Conservation (phyloP, 2,329 filamentous ascomycete species). For the Pseudocercospora eumusae region DNA sequence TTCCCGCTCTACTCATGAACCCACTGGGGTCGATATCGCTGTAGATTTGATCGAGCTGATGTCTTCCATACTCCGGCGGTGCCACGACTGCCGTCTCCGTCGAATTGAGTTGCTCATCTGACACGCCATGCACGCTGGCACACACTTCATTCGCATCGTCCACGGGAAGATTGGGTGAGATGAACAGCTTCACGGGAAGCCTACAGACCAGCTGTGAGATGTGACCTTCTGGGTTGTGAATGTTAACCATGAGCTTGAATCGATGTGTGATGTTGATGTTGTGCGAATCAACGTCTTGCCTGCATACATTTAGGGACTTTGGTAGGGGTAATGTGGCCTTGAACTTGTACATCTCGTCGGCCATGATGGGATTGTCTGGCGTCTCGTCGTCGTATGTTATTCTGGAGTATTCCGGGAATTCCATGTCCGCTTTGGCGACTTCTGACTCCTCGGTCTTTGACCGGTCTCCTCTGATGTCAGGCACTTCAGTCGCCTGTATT, state of each 20-base stretch:
- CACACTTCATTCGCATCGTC: slow-evolving; percentile 80
- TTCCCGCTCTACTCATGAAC: slow-evolving; percentile 59
- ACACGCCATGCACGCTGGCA: slow-evolving; percentile 46
- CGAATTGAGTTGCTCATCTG: slow-evolving; percentile 49
- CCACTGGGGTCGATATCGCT: slow-evolving; percentile 79
- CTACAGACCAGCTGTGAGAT: slow-evolving; percentile 90
- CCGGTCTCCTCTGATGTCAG: slow-evolving; percentile 38
- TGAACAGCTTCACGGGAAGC: slow-evolving; percentile 88
- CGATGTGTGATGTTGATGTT: slow-evolving; percentile 93
- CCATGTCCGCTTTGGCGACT: slow-evolving; percentile 45
- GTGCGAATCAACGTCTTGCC: slow-evolving; percentile 85
- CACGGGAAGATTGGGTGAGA: slow-evolving; percentile 87
- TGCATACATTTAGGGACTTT: slow-evolving; percentile 75
- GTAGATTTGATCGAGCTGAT: slow-evolving; percentile 86
- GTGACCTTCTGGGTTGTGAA: slow-evolving; percentile 94
- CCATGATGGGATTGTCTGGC: slow-evolving; percentile 42
- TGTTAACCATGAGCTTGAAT: slow-evolving; percentile 83
- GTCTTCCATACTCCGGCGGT: slow-evolving; percentile 89
- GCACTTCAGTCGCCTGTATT: slow-evolving; percentile 39
- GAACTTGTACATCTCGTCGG: slow-evolving; percentile 62
- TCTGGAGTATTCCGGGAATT: slow-evolving; percentile 41
- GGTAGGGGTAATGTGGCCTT: slow-evolving; percentile 67
- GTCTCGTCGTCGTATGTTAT: slow-evolving; percentile 43
- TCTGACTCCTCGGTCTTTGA: slow-evolving; percentile 42
- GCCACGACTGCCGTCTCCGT: slow-evolving; percentile 65